phyloP scores from a whole-genome alignment of 768 basidiomycete species.

The Botryobasidium botryosum region DNA sequence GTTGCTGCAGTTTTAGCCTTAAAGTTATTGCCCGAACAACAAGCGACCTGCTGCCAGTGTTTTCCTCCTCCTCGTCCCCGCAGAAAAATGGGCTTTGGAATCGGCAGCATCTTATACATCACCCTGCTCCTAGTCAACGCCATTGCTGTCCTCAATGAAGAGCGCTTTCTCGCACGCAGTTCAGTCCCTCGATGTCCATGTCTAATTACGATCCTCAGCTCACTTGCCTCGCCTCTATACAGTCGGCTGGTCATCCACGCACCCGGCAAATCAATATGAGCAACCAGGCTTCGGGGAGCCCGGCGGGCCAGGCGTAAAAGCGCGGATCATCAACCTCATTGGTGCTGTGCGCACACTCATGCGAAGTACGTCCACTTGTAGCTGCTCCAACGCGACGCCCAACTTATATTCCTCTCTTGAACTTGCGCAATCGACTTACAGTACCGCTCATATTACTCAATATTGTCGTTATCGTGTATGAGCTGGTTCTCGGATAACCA shows the following conservation, averaged over 20 bases:
- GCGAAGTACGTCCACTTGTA: conserved; percentile 57
- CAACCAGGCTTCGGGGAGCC: conserved; percentile 24
- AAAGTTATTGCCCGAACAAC: background rate
- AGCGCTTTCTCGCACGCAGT: conserved; percentile 90
- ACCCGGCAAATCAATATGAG: conserved; percentile 31
- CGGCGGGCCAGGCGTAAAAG: conserved; percentile 56
- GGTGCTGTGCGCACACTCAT: conserved; percentile 90
- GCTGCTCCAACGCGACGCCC: too few relatives aligned
- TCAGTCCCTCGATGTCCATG: conserved; percentile 7
- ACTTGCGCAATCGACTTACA: conserved; percentile 20
- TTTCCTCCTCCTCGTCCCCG: background rate
- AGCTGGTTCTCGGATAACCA: conserved; percentile 43
- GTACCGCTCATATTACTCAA: conserved; percentile 88
- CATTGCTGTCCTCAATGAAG: conserved; percentile 88
- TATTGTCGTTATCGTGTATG: conserved; percentile 72
- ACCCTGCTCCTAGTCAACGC: conserved; percentile 82
- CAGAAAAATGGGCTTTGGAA: conserved; percentile 18
- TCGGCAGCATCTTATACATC: conserved; percentile 53
- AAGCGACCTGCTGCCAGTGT: background rate
- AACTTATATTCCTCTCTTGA: conserved; percentile 7
- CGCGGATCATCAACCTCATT: conserved; percentile 78
- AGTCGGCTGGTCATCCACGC: conserved; percentile 83
- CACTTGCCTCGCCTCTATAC: conserved; percentile 12
- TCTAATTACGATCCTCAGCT: conserved; percentile 10
- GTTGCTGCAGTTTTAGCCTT: background rate